A percentile compares a stretch with the other conserved stretches of the same genome.
These are phyloP conservation scores for Exophiala mesophila DNA, from an alignment of 2,329 filamentous ascomycete genomes.

Conservation along the genomic window DNA sequence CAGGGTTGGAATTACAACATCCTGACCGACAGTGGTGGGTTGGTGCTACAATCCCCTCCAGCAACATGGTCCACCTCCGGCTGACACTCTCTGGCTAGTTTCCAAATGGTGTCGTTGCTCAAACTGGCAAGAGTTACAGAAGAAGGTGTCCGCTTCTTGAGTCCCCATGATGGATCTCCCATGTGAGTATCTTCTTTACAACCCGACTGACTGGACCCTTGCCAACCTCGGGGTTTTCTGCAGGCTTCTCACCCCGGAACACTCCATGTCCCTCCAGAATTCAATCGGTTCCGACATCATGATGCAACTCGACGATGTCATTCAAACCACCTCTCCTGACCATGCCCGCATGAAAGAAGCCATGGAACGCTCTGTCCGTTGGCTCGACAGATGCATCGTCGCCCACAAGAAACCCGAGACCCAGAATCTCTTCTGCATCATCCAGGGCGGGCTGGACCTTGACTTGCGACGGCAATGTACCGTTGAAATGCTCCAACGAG, in stretches of 20 bases:
- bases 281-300: conserved; percentile 98
- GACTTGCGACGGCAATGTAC: conserved; percentile 82
- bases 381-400: conserved; percentile 91
- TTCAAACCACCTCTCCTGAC: conserved; percentile 93
- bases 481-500: conserved; percentile 75
- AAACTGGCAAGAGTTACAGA: conserved; percentile 92
- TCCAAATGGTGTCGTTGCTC: conserved; percentile 97
- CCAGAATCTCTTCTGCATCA: conserved; percentile 98
- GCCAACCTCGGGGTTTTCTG: neutral
- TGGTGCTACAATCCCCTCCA: conserved; percentile 26
- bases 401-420: conserved; percentile 76
- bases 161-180: conserved; percentile 86
- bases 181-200: conserved; percentile 59
- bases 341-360: conserved; percentile 82
- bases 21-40: conserved; percentile 63
- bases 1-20: conserved; percentile 96
- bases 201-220: too few relatives aligned
- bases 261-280: conserved; percentile 93
- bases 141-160: conserved; percentile 91
- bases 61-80: conserved; percentile 6
- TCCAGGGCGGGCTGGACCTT: conserved; percentile 88
- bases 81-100: conserved; percentile 52
- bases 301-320: conserved; percentile 98
- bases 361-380: conserved; percentile 89
- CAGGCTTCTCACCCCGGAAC: conserved; percentile 86